Conservation (phyloP, 2,329 filamentous ascomycete species). For the Trichoderma sp. region DNA sequence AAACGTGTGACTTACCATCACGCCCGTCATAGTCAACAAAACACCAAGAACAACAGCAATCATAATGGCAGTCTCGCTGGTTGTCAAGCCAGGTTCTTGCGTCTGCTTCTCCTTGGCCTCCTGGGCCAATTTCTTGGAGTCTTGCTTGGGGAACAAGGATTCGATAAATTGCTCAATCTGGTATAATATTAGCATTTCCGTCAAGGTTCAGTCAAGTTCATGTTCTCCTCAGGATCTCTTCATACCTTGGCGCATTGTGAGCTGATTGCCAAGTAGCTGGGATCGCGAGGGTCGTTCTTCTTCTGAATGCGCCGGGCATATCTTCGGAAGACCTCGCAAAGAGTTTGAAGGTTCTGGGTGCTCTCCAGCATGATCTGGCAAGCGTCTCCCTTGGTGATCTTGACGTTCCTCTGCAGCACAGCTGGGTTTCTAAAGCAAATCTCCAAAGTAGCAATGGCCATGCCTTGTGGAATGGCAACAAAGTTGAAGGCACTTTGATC, state of each 20-base stretch:
- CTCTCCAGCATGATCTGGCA: constrained; percentile 90
- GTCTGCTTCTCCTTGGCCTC: constrained; percentile 36
- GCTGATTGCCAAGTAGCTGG: constrained; percentile 89
- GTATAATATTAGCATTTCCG: background rate
- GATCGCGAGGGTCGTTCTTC: constrained; percentile 92
- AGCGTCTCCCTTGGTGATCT: constrained; percentile 93
- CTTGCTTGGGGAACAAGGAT: constrained; percentile 82
- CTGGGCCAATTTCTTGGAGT: constrained; percentile 57
- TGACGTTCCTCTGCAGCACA: constrained; percentile 84
- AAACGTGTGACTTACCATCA: constrained; percentile 66
- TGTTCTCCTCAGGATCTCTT: background rate
- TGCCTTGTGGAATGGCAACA: constrained; percentile 90
- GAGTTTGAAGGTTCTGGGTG: constrained; percentile 79
- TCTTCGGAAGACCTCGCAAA: constrained; percentile 77
- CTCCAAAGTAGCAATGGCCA: constrained; percentile 95
- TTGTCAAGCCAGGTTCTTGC: constrained; percentile 46
- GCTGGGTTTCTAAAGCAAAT: constrained; percentile 86
- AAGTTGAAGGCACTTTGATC: constrained; percentile 99
- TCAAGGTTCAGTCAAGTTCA: constrained; percentile 11
- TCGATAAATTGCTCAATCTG: constrained; percentile 96
- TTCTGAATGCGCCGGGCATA: constrained; percentile 80
- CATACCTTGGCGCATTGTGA: constrained; percentile 79
- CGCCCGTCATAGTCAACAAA: constrained; percentile 65
- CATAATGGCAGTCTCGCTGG: constrained; percentile 64
- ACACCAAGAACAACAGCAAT: constrained; percentile 63